These are phyloP conservation scores for Metahyphopichia silvanorum DNA, from an alignment of 805 yeast genomes.

Conservation along the genomic window DNA sequence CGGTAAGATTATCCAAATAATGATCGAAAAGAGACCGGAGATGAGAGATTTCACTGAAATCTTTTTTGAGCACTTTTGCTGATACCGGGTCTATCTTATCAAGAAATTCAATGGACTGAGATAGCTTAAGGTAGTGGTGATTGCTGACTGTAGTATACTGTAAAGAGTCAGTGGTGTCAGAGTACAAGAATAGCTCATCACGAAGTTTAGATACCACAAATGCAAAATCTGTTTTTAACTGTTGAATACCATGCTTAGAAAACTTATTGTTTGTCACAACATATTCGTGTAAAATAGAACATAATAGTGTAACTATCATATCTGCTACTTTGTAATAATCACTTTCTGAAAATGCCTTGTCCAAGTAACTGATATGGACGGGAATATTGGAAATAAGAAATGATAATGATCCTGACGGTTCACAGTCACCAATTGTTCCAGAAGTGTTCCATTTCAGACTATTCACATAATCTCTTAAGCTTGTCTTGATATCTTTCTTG, in stretches of 20 bases:
- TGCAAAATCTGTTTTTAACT: slow-evolving; percentile 28
- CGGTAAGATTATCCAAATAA: slow-evolving; percentile 10
- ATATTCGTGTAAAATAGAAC: slow-evolving; percentile 31
- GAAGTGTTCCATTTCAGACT: slow-evolving; percentile 29
- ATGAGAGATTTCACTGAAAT: slow-evolving; percentile 8
- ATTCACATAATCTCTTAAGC: slow-evolving; percentile 36
- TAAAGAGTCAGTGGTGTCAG: slow-evolving; percentile 2
- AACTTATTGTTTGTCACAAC: slow-evolving; percentile 38
- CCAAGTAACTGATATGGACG: slow-evolving; percentile 20
- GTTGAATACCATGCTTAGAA: slow-evolving; percentile 27
- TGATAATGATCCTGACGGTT: slow-evolving; percentile 19
- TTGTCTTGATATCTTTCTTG: slow-evolving; percentile 25
- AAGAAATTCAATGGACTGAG: slow-evolving; percentile 28
- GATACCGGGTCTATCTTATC: slow-evolving; percentile 17
- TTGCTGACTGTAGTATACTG: slow-evolving; percentile 20
- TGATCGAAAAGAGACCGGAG: slow-evolving; percentile 18
- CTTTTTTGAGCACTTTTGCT: slow-evolving; percentile 16
- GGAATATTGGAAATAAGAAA: slow-evolving; percentile 21
- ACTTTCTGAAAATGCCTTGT: slow-evolving; percentile 18
- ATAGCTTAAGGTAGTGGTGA: slow-evolving; percentile 18
- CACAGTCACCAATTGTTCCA: slow-evolving; percentile 6
- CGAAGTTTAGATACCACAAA: slow-evolving; percentile 14
- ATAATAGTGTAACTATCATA: slow-evolving; percentile 22
- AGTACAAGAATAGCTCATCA: slow-evolving; percentile 14
- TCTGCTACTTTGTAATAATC: slow-evolving; percentile 30